phyloP scores from a whole-genome alignment of 176 grass and related monocot species.

The Thalia dealbata region DNA sequence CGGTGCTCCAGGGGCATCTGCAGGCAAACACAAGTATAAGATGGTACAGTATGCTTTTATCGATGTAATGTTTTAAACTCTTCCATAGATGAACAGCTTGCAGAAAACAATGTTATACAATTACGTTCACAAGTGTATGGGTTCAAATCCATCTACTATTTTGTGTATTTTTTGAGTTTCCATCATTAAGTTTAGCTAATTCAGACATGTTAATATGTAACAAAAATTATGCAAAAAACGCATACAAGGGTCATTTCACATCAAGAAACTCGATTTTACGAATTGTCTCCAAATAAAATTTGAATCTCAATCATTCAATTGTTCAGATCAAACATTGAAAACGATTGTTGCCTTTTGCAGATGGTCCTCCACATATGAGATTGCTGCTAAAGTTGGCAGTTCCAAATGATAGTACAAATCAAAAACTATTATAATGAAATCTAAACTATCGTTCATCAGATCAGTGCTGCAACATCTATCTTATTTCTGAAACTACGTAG shows the following conservation, averaged over 20 bases:
- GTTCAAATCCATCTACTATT: too few species aligned
- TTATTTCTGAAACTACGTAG: background rate
- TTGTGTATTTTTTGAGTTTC: too few species aligned
- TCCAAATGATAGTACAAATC: background rate
- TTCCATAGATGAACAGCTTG: background rate
- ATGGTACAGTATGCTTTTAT: background rate
- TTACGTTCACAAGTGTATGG: too few species aligned
- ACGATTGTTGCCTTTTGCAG: background rate
- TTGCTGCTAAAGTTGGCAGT: background rate
- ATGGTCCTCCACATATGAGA: background rate
- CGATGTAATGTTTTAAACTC: background rate
- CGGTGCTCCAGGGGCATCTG: slow-evolving; percentile 80
- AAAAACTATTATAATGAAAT: background rate
- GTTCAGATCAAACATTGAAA: background rate
- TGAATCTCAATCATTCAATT: background rate
- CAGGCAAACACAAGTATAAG: background rate
- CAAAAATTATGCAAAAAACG: too few species aligned
- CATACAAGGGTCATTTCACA: too few species aligned
- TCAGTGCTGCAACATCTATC: background rate
- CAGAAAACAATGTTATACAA: too few species aligned
- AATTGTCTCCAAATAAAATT: background rate
- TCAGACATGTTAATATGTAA: too few species aligned
- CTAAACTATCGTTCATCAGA: too few species aligned
- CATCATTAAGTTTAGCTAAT: too few species aligned
- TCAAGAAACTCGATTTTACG: background rate